These are phyloP conservation scores for Craspedostauros australis DNA, from an alignment of 108 stramenopile genomes.

Conservation along the genomic window DNA sequence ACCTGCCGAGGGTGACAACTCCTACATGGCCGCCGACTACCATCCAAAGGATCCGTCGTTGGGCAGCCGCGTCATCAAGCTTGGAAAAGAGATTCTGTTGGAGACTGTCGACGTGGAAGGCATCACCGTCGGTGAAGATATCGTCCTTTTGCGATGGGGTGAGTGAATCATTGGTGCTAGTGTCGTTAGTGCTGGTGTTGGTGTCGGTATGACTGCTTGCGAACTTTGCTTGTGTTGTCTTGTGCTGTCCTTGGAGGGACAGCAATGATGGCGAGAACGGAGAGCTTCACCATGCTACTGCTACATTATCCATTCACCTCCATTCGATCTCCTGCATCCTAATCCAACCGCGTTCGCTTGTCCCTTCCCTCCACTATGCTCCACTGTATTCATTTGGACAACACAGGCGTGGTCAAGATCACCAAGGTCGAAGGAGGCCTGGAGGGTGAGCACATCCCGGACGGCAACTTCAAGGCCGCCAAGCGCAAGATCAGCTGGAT, in stretches of 20 bases:
- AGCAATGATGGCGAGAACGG: no score
- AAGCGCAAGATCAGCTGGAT: conserved; percentile 95
- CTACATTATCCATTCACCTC: no score
- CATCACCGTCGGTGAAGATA: conserved; percentile 81
- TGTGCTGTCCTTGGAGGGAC: neutral
- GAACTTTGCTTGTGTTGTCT: neutral
- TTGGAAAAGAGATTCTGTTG: conserved; percentile 62
- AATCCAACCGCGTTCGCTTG: neutral
- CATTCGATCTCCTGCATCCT: no score
- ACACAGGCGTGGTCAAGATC: conserved; percentile 74
- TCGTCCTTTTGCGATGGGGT: conserved; percentile 96
- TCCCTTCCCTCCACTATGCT: neutral
- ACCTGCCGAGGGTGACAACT: conserved; percentile 26
- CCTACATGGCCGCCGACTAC: conserved; percentile 55
- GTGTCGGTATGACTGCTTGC: no score
- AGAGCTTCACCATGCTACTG: no score
- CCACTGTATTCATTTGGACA: neutral
- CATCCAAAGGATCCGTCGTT: conserved; percentile 92
- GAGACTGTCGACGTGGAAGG: conserved; percentile 89
- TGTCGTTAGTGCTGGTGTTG: no score
- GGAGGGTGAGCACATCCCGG: conserved; percentile 68
- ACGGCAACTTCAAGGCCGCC: conserved; percentile 89
- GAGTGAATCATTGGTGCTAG: conserved; percentile 5
- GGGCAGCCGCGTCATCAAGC: conserved; percentile 77
- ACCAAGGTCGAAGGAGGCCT: conserved; percentile 51